Percentiles rank a stretch among this genome's conserved stretches.
These are phyloP conservation scores for Phytophthora aleatoria DNA, from an alignment of 352 stramenopile species.

Conservation along the genomic window DNA sequence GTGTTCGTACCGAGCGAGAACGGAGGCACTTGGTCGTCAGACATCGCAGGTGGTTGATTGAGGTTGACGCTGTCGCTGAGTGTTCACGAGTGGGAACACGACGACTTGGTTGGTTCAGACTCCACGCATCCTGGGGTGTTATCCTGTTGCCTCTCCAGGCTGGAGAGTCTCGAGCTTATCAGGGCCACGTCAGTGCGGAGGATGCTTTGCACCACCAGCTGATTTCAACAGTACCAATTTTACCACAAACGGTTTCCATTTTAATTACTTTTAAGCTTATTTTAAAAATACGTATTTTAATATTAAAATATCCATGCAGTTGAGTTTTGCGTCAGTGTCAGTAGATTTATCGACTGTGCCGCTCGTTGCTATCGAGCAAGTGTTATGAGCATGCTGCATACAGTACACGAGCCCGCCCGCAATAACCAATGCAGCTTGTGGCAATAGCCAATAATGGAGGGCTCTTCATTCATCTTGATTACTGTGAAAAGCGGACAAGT, in stretches of 20 bases:
- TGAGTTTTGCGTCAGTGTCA: no score
- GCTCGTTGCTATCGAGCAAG: background rate
- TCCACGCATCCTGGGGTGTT: constrained; percentile 20
- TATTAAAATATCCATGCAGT: no score
- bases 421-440: constrained; percentile 13
- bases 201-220: constrained; percentile 30
- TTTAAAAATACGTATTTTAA: no score
- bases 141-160: constrained; percentile 20
- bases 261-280: background rate
- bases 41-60: constrained; percentile 21
- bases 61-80: constrained; percentile 23
- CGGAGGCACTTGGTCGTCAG: constrained; percentile 37
- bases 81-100: constrained; percentile 25
- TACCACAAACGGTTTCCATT: background rate
- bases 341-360: background rate
- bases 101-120: constrained; percentile 14
- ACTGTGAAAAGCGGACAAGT: constrained; percentile 8
- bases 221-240: background rate
- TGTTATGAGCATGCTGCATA: background rate
- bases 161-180: constrained; percentile 1
- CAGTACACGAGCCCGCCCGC: background rate
- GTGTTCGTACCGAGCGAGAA: constrained; percentile 39
- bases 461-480: constrained; percentile 40
- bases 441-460: constrained; percentile 12
- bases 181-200: constrained; percentile 24